phyloP scores from a whole-genome alignment of 441 rosid genomes.

The Adansonia grandidieri region DNA sequence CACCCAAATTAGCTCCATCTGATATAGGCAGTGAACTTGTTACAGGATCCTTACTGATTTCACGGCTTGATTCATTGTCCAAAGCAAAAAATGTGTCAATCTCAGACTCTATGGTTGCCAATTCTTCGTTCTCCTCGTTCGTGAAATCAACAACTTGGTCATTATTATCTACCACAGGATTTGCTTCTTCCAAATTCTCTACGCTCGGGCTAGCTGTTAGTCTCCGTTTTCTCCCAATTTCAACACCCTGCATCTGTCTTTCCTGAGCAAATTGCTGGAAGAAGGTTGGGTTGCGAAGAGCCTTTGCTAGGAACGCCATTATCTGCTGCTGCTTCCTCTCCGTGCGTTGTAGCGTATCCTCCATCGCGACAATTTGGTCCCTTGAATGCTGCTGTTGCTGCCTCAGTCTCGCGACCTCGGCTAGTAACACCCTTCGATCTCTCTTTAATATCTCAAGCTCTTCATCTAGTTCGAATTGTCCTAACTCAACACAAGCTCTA shows the following conservation, averaged over 20 bases:
- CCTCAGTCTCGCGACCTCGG: constrained; percentile 63
- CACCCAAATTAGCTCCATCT: constrained; percentile 30
- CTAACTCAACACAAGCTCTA: constrained; percentile 70
- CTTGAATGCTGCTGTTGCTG: constrained; percentile 74
- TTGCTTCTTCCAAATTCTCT: constrained; percentile 44
- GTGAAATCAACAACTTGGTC: constrained; percentile 27
- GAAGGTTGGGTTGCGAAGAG: constrained; percentile 57
- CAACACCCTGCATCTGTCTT: constrained; percentile 42
- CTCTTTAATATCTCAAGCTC: constrained; percentile 68
- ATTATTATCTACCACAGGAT: constrained; percentile 16
- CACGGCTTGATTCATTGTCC: constrained; percentile 52
- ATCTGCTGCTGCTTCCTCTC: constrained; percentile 75
- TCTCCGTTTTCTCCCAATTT: constrained; percentile 60
- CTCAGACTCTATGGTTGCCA: constrained; percentile 41
- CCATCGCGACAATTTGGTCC: constrained; percentile 53
- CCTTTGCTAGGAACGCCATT: constrained; percentile 72
- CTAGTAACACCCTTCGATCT: constrained; percentile 53
- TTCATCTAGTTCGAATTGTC: constrained; percentile 69
- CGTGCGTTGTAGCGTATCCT: constrained; percentile 49
- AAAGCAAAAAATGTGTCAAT: constrained; percentile 50
- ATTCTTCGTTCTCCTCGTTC: constrained; percentile 21
- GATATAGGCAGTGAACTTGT: constrained; percentile 29
- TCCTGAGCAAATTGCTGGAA: constrained; percentile 51
- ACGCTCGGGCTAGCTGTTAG: constrained; percentile 52
- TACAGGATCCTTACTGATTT: constrained; percentile 19